These are phyloP conservation scores for Ascochyta lentis DNA, from an alignment of 2,329 filamentous ascomycete species.

Conservation along the genomic window DNA sequence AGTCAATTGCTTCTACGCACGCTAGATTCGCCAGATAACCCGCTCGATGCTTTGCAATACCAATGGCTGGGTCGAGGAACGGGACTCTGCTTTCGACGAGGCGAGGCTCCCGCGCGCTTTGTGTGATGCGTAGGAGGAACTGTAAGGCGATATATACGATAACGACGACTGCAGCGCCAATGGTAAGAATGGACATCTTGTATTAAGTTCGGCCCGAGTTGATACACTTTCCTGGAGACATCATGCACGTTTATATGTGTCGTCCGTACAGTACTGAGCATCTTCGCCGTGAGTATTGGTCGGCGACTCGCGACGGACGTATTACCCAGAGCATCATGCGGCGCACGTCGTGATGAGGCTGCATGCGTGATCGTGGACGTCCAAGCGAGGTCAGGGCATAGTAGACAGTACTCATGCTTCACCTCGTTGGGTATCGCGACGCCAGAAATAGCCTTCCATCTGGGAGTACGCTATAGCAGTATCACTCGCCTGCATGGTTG, in stretches of 20 bases:
- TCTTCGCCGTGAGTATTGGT: background rate
- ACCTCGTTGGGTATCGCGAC: background rate
- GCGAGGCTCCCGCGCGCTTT: slow-evolving; percentile 2
- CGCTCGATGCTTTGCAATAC: slow-evolving; percentile 3
- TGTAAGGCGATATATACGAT: slow-evolving; percentile 1
- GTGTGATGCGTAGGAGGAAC: background rate
- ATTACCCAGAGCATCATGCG: slow-evolving; percentile 9
- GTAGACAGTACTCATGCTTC: background rate
- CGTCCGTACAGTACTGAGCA: background rate
- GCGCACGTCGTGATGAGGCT: background rate
- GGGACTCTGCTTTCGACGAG: slow-evolving; percentile 1
- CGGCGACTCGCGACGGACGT: slow-evolving; percentile 4
- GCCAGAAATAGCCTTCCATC: background rate
- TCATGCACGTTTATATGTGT: slow-evolving; percentile 2
- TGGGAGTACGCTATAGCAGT: background rate
- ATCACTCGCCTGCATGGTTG: background rate
- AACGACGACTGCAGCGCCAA: background rate
- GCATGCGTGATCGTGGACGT: slow-evolving; percentile 12
- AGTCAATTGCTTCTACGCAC: background rate
- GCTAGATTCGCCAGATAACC: background rate
- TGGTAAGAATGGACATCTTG: background rate
- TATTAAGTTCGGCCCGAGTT: background rate
- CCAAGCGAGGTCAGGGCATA: slow-evolving; percentile 6
- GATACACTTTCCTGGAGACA: background rate
- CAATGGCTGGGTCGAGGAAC: slow-evolving; percentile 1